Conservation (phyloP, 2,329 filamentous ascomycete genomes). For the Pseudogymnoascus sp. region DNA sequence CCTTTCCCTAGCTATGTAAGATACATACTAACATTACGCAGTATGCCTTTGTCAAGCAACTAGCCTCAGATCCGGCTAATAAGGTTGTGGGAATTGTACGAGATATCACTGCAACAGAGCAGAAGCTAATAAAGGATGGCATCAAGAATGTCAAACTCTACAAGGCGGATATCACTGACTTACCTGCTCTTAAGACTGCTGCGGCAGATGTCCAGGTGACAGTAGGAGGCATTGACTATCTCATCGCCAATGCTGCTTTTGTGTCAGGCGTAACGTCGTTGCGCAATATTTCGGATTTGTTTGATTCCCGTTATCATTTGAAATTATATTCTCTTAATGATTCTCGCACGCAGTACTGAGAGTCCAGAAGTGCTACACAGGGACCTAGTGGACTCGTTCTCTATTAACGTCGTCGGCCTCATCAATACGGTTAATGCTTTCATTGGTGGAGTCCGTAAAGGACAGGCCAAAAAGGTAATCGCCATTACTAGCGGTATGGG, state of each 20-base stretch:
- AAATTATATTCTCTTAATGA: neutral
- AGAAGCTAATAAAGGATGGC: constrained; percentile 20
- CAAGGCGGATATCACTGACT: constrained; percentile 38
- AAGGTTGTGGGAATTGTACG: constrained; percentile 41
- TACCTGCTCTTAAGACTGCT: constrained; percentile 15
- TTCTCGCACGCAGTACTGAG: constrained; percentile 12
- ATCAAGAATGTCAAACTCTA: constrained; percentile 40
- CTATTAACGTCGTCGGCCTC: constrained; percentile 44
- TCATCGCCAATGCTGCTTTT: constrained; percentile 26
- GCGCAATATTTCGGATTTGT: constrained; percentile 17
- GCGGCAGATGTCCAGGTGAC: constrained; percentile 20
- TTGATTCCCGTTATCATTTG: constrained; percentile 18
- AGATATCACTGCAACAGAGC: constrained; percentile 35
- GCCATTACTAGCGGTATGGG: constrained; percentile 41
- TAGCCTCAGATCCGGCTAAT: constrained; percentile 37
- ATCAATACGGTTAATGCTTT: constrained; percentile 47
- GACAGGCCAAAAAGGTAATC: constrained; percentile 46
- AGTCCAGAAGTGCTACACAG: neutral
- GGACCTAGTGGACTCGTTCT: constrained; percentile 30
- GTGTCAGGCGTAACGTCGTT: constrained; percentile 16
- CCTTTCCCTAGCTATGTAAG: neutral
- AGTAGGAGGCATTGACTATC: constrained; percentile 24
- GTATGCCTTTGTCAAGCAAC: constrained; percentile 41
- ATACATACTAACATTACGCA: constrained; percentile 20
- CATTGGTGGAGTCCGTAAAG: constrained; percentile 44